Conservation (phyloP, 2,329 filamentous ascomycete species). For the Dothistroma pini region DNA sequence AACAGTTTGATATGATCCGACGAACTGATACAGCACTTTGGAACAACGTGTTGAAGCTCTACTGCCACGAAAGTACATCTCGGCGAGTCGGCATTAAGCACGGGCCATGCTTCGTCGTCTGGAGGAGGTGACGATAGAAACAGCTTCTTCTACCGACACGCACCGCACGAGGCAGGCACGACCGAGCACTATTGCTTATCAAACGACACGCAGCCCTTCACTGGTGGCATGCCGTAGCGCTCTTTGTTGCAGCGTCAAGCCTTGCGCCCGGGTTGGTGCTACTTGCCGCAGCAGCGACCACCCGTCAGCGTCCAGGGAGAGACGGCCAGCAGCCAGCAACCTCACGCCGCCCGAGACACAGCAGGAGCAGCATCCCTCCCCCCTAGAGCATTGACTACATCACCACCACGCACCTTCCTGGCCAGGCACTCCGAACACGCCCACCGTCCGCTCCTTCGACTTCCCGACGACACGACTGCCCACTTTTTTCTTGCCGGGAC, state of each 20-base stretch:
- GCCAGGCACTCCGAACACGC: background rate
- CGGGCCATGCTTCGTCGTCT: background rate
- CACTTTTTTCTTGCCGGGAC: conserved; percentile 8
- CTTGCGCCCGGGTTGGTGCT: background rate
- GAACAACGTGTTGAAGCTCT: background rate
- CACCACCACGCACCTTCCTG: background rate
- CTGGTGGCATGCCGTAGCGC: conserved; percentile 1
- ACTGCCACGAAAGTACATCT: background rate
- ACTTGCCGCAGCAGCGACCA: background rate
- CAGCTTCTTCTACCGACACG: background rate
- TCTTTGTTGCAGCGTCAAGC: background rate
- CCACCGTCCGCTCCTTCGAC: background rate
- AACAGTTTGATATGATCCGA: background rate
- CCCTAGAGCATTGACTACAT: background rate
- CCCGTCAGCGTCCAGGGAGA: conserved; percentile 1
- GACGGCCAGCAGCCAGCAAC: background rate
- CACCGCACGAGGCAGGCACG: conserved; percentile 4
- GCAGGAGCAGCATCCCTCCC: background rate
- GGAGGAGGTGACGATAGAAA: background rate
- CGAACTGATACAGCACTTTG: background rate
- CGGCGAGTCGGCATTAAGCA: background rate
- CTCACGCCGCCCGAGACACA: background rate
- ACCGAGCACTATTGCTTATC: background rate
- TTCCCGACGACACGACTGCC: conserved; percentile 1
- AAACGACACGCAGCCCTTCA: background rate